phyloP scores from a whole-genome alignment of 2,329 filamentous ascomycete species.

The Penicillium sp. region DNA sequence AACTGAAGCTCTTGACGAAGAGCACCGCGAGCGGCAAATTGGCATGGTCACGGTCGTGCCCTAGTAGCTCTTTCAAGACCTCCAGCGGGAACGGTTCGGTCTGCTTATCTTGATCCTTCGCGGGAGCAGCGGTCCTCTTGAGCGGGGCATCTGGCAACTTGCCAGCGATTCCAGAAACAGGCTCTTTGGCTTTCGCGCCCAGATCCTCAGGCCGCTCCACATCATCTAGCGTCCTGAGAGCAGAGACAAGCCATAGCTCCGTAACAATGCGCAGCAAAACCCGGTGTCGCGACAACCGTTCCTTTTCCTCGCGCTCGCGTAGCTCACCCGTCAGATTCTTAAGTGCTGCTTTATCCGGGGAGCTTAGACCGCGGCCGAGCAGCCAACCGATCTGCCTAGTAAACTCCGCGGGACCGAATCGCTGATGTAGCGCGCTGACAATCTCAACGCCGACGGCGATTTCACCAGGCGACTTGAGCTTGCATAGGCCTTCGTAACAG shows the following conservation, averaged over 20 bases:
- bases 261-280: constrained; percentile 85
- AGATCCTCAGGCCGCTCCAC: constrained; percentile 63
- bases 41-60: constrained; percentile 86
- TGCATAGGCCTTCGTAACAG: constrained; percentile 90
- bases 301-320: constrained; percentile 93
- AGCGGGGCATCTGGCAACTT: constrained; percentile 53
- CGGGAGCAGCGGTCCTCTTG: constrained; percentile 60
- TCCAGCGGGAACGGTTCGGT: constrained; percentile 93
- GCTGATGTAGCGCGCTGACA: constrained; percentile 90
- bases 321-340: constrained; percentile 77
- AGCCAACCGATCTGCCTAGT: constrained; percentile 91
- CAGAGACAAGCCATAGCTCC: constrained; percentile 91
- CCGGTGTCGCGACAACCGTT: constrained; percentile 81
- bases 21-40: constrained; percentile 90
- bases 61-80: constrained; percentile 93
- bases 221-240: constrained; percentile 76
- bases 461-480: constrained; percentile 86
- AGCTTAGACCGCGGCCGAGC: constrained; percentile 84
- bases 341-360: constrained; percentile 79
- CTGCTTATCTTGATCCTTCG: constrained; percentile 61
- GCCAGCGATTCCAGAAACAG: constrained; percentile 32
- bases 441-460: constrained; percentile 90
- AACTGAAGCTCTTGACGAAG: constrained; percentile 94
- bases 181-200: constrained; percentile 55
- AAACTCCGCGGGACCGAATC: constrained; percentile 86